These are phyloP conservation scores for Sodiomyces alkalinus DNA, from an alignment of 2,329 filamentous ascomycete species.

Conservation along the genomic window DNA sequence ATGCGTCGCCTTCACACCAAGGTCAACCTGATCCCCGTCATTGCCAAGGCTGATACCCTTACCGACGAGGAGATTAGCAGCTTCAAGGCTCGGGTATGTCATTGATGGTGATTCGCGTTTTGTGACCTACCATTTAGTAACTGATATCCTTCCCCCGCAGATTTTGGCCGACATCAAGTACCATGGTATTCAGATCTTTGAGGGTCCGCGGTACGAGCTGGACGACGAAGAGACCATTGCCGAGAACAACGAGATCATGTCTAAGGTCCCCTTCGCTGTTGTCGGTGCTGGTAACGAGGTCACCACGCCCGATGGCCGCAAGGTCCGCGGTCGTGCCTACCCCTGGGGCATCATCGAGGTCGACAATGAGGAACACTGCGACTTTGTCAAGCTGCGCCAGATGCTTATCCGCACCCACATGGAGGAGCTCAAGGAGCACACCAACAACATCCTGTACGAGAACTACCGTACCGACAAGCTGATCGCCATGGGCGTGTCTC, in stretches of 20 bases:
- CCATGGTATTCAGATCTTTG: constrained; percentile 97
- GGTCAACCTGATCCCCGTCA: constrained; percentile 98
- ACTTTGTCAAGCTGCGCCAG: constrained; percentile 98
- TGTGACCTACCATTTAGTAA: not conserved
- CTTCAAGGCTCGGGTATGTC: constrained; percentile 90
- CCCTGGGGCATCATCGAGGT: constrained; percentile 98
- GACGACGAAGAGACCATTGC: constrained; percentile 99
- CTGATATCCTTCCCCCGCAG: constrained; percentile 28
- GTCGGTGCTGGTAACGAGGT: constrained; percentile 96
- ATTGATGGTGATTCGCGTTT: not conserved
- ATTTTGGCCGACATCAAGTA: constrained; percentile 94
- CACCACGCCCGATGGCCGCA: constrained; percentile 77
- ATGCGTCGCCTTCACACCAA: constrained; percentile 99
- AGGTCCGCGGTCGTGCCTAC: constrained; percentile 89
- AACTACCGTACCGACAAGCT: constrained; percentile 99
- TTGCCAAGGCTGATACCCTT: constrained; percentile 95
- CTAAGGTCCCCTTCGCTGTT: constrained; percentile 96
- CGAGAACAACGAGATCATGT: constrained; percentile 99
- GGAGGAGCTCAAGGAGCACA: constrained; percentile 99
- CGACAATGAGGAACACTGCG: constrained; percentile 99
- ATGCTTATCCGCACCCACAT: constrained; percentile 99
- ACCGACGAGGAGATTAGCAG: constrained; percentile 89
- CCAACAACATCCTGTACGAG: constrained; percentile 97
- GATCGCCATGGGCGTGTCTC: constrained; percentile 92
- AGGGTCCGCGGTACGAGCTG: constrained; percentile 94